Base-by-base conservation (phyloP, 495 filamentous ascomycete species). In the Glarea lozoyensis region DNA sequence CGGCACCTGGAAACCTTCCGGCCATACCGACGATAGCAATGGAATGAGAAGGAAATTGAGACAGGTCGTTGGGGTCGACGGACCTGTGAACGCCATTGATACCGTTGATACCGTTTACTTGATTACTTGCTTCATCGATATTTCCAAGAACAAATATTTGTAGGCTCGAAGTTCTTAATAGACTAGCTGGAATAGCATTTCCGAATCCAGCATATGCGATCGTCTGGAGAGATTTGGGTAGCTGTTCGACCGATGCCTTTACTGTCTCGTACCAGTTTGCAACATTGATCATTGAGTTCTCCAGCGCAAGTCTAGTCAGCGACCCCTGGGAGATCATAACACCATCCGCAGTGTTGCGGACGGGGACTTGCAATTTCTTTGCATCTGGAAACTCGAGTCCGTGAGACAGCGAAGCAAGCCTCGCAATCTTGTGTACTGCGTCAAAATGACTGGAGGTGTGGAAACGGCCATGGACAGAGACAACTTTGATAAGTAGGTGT, bases 11-110 rank as follows among this genome's bases (percentile, higher is more conserved):
- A 10, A 73, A 56, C 16, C 68, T 59, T 37, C 69, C 69, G 13
- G 70, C 53, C 55, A 70, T 63, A 7, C 69, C 70, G 13, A 76
- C 59, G 11, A 76, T 58, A 21, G 69, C 70, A 27, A 68, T 46
- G n/a, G 59, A 51, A 22, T 62, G 49, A 1, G n/a, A n/a, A n/a
- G n/a, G n/a, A n/a, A n/a, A n/a, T n/a, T n/a, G n/a, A n/a, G n/a
- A n/a, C n/a, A n/a, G n/a, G n/a, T n/a, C n/a, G n/a, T n/a, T n/a
- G n/a, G n/a, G n/a, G n/a, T 29, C 25, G 25, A n/a, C 7, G 25
- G 7, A 29, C 25, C 7, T 7, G n/a, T 29, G n/a, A n/a, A 7
- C 25, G 25, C 25, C 25, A 7, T 7, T 7, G 7, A 29, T 29
- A 7, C n/a, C 25, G n/a, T n/a, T 29, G 25, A 7, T 7, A 7